phyloP scores from a whole-genome alignment of 306 rosid species.

The Oemleria cerasiformis region DNA sequence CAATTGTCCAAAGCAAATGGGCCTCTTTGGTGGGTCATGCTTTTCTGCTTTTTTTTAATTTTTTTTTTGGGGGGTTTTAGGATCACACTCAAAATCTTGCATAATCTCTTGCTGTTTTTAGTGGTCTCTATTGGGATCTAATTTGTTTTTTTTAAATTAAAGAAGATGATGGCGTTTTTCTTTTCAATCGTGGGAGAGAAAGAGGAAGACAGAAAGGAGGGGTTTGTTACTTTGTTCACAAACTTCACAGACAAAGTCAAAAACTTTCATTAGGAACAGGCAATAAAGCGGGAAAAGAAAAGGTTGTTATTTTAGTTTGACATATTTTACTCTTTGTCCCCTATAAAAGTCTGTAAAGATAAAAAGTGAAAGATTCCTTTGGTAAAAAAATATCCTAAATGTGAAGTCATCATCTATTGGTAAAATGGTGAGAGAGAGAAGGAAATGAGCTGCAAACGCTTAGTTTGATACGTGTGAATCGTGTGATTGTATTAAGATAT shows the following conservation, averaged over 20 bases:
- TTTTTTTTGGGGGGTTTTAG: neutral
- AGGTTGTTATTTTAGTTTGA: constrained; percentile 39
- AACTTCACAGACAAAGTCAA: constrained; percentile 34
- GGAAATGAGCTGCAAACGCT: neutral
- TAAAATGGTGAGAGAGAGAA: neutral
- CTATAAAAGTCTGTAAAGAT: constrained; percentile 6
- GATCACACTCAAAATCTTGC: constrained; percentile 29
- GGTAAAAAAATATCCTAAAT: neutral
- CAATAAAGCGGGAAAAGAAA: constrained; percentile 38
- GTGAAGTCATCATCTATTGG: too few relatives aligned
- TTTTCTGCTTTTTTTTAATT: constrained; percentile 22
- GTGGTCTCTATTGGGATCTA: constrained; percentile 13
- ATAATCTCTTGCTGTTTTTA: constrained; percentile 27
- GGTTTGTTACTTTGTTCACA: constrained; percentile 18
- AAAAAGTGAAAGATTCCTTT: constrained; percentile 10
- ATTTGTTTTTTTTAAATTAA: constrained; percentile 6
- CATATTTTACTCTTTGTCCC: constrained; percentile 40
- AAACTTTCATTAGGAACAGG: constrained; percentile 25
- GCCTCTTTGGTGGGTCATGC: constrained; percentile 86
- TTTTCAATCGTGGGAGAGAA: constrained; percentile 19
- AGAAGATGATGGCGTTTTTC: constrained; percentile 7
- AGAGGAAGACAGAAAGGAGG: constrained; percentile 31
- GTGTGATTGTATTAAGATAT: too few relatives aligned
- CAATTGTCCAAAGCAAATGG: constrained; percentile 77
- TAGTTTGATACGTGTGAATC: too few relatives aligned